phyloP scores from a whole-genome alignment of 2,329 filamentous ascomycete species.

The Botrytis galanthina region DNA sequence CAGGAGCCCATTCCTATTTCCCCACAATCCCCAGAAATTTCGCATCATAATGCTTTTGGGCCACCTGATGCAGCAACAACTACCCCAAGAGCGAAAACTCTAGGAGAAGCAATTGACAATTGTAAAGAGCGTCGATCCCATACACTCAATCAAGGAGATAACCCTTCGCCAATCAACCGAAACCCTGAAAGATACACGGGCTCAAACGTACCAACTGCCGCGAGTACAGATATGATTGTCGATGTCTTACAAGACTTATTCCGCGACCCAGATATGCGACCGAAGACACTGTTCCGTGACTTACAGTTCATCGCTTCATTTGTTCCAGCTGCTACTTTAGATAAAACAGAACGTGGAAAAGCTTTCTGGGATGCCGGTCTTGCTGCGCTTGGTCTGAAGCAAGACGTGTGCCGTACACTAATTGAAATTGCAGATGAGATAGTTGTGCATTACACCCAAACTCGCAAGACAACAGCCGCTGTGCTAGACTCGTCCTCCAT shows the following conservation, averaged over 20 bases:
- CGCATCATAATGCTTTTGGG: constrained; percentile 36
- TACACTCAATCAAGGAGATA: constrained; percentile 46
- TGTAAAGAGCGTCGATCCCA: constrained; percentile 67
- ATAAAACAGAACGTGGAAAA: constrained; percentile 64
- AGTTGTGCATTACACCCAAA: constrained; percentile 65
- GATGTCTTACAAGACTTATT: constrained; percentile 67
- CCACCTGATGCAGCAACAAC: constrained; percentile 29
- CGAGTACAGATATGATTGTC: constrained; percentile 53
- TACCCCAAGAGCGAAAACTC: constrained; percentile 44
- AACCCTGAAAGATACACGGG: constrained; percentile 69
- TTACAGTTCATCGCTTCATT: constrained; percentile 72
- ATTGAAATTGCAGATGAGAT: constrained; percentile 68
- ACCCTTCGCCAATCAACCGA: constrained; percentile 68
- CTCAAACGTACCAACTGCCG: constrained; percentile 47
- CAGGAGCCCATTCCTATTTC: constrained; percentile 33
- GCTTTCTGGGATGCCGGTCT: constrained; percentile 82
- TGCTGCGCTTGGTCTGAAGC: constrained; percentile 84
- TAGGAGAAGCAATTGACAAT: constrained; percentile 69
- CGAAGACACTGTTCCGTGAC: constrained; percentile 77
- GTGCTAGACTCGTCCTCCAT: constrained; percentile 37
- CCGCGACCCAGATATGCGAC: constrained; percentile 65
- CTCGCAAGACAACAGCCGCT: constrained; percentile 46
- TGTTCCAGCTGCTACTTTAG: constrained; percentile 58
- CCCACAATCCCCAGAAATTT: constrained; percentile 57
- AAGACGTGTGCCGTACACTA: constrained; percentile 68